Percentiles rank a stretch among this genome's conserved stretches.
These are phyloP conservation scores for Debaryomyces psychrophilus DNA, from an alignment of 1,139 yeast species.

Conservation along the genomic window DNA sequence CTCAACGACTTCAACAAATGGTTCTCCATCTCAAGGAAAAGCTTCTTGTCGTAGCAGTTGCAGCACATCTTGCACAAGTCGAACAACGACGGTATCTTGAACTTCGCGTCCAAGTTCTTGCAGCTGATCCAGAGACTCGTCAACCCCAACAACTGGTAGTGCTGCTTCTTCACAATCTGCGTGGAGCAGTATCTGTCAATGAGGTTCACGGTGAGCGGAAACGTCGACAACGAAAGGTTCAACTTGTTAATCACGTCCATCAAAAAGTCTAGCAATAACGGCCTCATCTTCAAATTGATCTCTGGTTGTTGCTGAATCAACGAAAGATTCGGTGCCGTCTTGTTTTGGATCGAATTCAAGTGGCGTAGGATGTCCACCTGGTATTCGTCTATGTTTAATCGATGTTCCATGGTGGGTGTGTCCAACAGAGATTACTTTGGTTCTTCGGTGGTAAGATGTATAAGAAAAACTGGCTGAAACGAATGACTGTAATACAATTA, in stretches of 20 bases:
- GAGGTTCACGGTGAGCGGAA: constrained; percentile 56
- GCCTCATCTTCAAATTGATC: constrained; percentile 53
- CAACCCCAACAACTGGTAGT: constrained; percentile 69
- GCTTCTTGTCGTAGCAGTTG: constrained; percentile 58
- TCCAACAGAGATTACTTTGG: not conserved
- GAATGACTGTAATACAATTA: constrained; percentile 8
- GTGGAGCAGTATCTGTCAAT: constrained; percentile 57
- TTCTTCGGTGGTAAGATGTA: not conserved
- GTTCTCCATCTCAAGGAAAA: constrained; percentile 70
- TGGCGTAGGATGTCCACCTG: constrained; percentile 46
- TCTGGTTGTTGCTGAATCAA: constrained; percentile 56
- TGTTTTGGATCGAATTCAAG: constrained; percentile 36
- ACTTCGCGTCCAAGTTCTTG: constrained; percentile 70
- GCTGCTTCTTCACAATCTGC: constrained; percentile 53
- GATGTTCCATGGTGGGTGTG: constrained; percentile 6
- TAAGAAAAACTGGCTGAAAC: not conserved
- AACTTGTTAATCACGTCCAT: constrained; percentile 57
- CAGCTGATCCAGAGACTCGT: constrained; percentile 77
- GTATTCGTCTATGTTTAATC: constrained; percentile 35
- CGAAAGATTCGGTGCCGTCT: constrained; percentile 39
- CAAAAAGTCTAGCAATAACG: constrained; percentile 53
- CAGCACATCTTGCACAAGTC: constrained; percentile 65
- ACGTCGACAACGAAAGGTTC: constrained; percentile 52
- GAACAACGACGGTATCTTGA: constrained; percentile 60
- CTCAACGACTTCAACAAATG: constrained; percentile 60